A percentile compares a stretch with the other conserved stretches of the same genome.
Conservation (phyloP, 495 filamentous ascomycete species). For the Penicillium robsamsonii region DNA sequence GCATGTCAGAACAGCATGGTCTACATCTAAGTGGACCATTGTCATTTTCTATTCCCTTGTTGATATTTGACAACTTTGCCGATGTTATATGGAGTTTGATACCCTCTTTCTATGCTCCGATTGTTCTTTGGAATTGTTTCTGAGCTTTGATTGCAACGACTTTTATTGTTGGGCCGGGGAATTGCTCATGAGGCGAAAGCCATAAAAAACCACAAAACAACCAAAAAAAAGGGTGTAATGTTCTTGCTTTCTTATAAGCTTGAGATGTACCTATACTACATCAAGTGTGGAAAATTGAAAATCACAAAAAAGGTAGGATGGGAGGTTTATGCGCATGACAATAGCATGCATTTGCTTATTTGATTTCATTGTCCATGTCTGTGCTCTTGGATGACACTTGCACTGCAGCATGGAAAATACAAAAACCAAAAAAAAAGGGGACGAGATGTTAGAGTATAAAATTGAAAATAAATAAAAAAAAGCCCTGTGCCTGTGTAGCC, state of each 20-base stretch:
- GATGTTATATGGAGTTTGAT: background rate
- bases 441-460: background rate
- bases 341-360: background rate
- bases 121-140: background rate
- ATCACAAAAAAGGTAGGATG: constrained; percentile 2
- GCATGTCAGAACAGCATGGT: constrained; percentile 2
- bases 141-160: background rate
- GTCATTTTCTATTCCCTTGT: background rate
- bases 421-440: constrained; percentile 2
- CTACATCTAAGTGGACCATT: constrained; percentile 8
- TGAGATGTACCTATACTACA: constrained; percentile 1
- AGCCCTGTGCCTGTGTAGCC: background rate
- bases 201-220: background rate
- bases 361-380: background rate
- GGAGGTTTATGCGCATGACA: background rate
- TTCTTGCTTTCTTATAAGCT: background rate
- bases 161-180: background rate
- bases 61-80: background rate
- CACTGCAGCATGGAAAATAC: background rate
- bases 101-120: background rate
- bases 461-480: background rate
- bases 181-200: background rate
- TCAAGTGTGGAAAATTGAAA: background rate
- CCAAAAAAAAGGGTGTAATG: constrained; percentile 7
- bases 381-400: background rate